These are phyloP conservation scores for Dentipellis sp. DNA, from an alignment of 768 basidiomycete species.

Conservation along the genomic window DNA sequence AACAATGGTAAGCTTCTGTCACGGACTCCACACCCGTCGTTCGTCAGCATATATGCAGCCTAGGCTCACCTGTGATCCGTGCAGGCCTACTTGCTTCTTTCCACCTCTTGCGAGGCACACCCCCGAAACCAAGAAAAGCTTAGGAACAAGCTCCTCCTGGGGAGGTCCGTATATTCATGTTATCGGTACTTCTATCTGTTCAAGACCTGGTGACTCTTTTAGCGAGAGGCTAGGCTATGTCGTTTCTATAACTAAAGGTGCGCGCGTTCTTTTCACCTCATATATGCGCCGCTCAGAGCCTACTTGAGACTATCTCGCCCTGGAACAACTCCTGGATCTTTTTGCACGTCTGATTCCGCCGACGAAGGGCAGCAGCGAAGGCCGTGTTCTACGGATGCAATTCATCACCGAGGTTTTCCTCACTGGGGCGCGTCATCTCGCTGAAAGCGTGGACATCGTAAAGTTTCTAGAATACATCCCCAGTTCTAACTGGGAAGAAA, in stretches of 20 bases:
- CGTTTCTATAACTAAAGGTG: constrained; percentile 8
- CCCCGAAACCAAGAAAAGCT: constrained; percentile 2
- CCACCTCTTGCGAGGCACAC: background rate
- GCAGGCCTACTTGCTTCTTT: background rate
- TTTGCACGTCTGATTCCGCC: constrained; percentile 11
- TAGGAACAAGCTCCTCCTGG: constrained; percentile 5
- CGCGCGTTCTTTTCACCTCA: background rate
- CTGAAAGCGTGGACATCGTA: constrained; percentile 7
- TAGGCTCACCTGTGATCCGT: background rate
- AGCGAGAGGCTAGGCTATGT: constrained; percentile 6
- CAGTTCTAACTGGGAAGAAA: constrained; percentile 12
- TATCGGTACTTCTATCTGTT: background rate
- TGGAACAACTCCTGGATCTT: constrained; percentile 12
- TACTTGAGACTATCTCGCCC: constrained; percentile 7
- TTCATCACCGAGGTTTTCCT: constrained; percentile 12
- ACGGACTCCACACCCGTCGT: background rate
- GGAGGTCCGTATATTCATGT: constrained; percentile 5
- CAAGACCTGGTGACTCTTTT: background rate
- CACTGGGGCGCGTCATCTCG: background rate
- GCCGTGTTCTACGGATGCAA: constrained; percentile 4
- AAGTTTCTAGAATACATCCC: constrained; percentile 8
- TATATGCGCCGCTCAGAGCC: no score
- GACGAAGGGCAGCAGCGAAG: background rate
- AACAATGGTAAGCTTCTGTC: constrained; percentile 6
- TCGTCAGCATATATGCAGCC: background rate